Evolutionary conservation across 805 yeast genomes (phyloP).

Genomic region (Hanseniaspora lindneri): DNA sequence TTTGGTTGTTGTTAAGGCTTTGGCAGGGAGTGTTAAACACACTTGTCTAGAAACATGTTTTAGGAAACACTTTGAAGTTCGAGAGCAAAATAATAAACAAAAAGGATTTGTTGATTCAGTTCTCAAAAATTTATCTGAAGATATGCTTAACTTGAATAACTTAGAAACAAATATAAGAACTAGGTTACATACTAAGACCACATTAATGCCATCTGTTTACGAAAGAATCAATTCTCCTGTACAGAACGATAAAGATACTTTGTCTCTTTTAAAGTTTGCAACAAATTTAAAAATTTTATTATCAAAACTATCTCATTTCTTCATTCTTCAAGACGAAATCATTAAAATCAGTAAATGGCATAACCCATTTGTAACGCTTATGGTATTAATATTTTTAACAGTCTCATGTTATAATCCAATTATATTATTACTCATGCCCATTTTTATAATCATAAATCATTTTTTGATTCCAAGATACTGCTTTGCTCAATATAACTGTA

Average conservation of each 20-base stretch:
- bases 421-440: conserved; percentile 51
- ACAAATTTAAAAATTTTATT: not conserved
- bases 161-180: not conserved
- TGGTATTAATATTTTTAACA: conserved; percentile 48
- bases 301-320: conserved; percentile 3
- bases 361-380: conserved; percentile 55
- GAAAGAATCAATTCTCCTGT: conserved; percentile 4
- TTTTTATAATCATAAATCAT: conserved; percentile 42
- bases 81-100: not conserved
- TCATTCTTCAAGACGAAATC: conserved; percentile 9
- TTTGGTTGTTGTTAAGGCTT: too few relatives aligned
- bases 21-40: too few relatives aligned
- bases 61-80: not conserved
- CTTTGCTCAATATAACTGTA: not conserved
- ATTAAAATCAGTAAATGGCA: conserved; percentile 47
- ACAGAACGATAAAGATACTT: not conserved
- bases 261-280: conserved; percentile 3
- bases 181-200: not conserved
- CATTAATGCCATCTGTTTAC: not conserved
- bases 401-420: conserved; percentile 62
- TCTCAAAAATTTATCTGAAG: conserved; percentile 1
- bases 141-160: not conserved
- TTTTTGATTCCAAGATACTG: conserved; percentile 54
- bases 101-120: not conserved
- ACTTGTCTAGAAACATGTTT: too few relatives aligned